phyloP scores from a whole-genome alignment of 805 yeast genomes.

The Lachancea sp. region DNA sequence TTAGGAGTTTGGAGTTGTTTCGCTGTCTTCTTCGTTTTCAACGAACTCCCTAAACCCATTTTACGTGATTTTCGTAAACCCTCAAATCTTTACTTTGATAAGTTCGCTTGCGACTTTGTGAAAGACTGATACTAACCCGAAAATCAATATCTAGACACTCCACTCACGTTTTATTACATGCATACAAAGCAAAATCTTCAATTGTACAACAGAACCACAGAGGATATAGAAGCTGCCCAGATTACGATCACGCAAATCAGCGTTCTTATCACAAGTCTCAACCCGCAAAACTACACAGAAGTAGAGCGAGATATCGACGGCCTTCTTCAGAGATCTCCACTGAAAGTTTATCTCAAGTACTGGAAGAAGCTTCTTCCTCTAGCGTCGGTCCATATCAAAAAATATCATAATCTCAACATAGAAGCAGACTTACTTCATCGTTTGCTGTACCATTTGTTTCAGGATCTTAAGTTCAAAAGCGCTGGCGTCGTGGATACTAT shows the following conservation, averaged over 20 bases:
- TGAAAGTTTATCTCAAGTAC: constrained; percentile 19
- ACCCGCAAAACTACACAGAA: constrained; percentile 16
- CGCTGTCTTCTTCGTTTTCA: background rate
- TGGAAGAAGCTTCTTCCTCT: constrained; percentile 27
- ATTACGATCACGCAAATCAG: constrained; percentile 26
- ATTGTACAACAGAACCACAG: constrained; percentile 1
- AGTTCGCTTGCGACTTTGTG: too few relatives aligned
- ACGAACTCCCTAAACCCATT: too few relatives aligned
- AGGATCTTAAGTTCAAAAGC: constrained; percentile 15
- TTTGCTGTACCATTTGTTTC: constrained; percentile 19
- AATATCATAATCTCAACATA: constrained; percentile 12
- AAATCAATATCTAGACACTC: background rate
- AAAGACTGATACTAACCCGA: too few relatives aligned
- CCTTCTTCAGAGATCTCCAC: constrained; percentile 22
- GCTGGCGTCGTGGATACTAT: constrained; percentile 15
- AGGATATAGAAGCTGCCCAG: constrained; percentile 24
- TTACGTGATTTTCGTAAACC: too few relatives aligned
- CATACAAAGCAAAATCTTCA: constrained; percentile 6
- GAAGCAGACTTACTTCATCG: constrained; percentile 18
- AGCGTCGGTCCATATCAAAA: constrained; percentile 19
- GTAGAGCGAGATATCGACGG: constrained; percentile 17
- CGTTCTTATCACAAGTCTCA: constrained; percentile 23
- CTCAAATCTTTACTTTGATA: too few relatives aligned
- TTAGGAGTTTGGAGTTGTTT: background rate
- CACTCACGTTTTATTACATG: constrained; percentile 6